These are phyloP conservation scores for Xerocomus minutiporus DNA, from an alignment of 1,284 basidiomycete genomes.

Conservation along the genomic window DNA sequence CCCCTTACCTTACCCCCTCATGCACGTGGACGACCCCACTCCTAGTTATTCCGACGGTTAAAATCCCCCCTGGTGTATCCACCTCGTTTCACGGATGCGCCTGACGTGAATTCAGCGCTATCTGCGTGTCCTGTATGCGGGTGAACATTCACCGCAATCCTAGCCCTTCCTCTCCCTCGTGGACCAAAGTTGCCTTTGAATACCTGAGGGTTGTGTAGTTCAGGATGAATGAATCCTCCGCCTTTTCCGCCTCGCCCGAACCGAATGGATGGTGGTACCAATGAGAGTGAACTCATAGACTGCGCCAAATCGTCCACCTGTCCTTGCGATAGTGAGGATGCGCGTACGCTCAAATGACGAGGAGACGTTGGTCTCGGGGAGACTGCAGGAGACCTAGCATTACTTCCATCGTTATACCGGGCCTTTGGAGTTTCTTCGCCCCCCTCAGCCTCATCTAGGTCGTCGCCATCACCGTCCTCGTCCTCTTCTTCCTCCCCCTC, in stretches of 20 bases:
- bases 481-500: slow-evolving; percentile 21
- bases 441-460: slow-evolving; percentile 21
- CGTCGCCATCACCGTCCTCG: slow-evolving; percentile 21
- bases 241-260: slow-evolving; percentile 63
- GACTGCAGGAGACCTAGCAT: slow-evolving; percentile 19
- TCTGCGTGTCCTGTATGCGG: slow-evolving; percentile 13
- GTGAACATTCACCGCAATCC: slow-evolving; percentile 25
- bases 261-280: slow-evolving; percentile 62
- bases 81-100: slow-evolving; percentile 4
- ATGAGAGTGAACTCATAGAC: slow-evolving; percentile 55
- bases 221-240: slow-evolving; percentile 41
- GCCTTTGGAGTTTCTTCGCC: slow-evolving; percentile 30
- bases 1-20: slow-evolving; percentile 10
- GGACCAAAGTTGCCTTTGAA: slow-evolving; percentile 26
- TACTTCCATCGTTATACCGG: slow-evolving; percentile 14
- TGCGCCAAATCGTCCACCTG: slow-evolving; percentile 43
- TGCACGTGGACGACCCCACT: slow-evolving; percentile 6
- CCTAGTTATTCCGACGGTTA: slow-evolving; percentile 13
- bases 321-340: slow-evolving; percentile 15
- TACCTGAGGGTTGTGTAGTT: slow-evolving; percentile 33
- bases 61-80: slow-evolving; percentile 13
- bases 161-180: slow-evolving; percentile 30
- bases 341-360: slow-evolving; percentile 8
- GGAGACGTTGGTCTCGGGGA: slow-evolving; percentile 22
- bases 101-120: slow-evolving; percentile 2